These are phyloP conservation scores for Trichopus zeylanicus DNA, from an alignment of 116 monocot species.

Conservation along the genomic window DNA sequence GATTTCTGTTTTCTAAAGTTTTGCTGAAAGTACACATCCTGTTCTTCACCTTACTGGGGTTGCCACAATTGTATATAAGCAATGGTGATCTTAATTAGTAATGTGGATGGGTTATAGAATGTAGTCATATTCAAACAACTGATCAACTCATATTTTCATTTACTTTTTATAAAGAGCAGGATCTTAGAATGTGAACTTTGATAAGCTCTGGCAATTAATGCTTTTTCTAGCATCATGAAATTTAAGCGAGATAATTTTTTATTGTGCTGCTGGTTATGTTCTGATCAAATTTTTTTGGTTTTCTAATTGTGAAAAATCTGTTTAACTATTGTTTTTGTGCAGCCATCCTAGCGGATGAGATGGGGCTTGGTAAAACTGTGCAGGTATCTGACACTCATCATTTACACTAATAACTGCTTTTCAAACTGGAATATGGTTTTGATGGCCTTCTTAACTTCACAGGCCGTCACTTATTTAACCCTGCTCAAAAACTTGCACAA, in stretches of 20 bases:
- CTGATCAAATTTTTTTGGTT: not conserved
- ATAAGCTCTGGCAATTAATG: no score
- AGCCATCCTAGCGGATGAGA: conserved; percentile 99
- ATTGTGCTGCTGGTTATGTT: not conserved
- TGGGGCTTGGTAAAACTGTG: conserved; percentile 98
- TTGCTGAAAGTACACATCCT: no score
- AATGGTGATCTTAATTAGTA: no score
- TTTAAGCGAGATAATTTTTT: not conserved
- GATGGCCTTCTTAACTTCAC: conserved; percentile 10
- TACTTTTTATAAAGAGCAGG: not conserved
- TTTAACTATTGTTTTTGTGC: conserved; percentile 11
- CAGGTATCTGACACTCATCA: conserved; percentile 41
- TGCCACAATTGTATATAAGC: no score
- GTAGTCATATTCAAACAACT: no score
- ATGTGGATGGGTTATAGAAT: no score
- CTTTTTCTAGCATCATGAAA: not conserved
- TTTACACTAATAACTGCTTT: not conserved
- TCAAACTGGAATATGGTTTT: conserved; percentile 5
- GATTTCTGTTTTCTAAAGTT: no score
- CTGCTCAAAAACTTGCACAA: conserved; percentile 72
- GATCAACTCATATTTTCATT: not conserved
- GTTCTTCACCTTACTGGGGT: no score
- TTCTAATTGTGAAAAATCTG: not conserved
- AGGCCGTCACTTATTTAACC: conserved; percentile 91
- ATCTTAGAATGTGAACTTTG: not conserved